Percentiles rank a stretch among this genome's conserved stretches.
These are phyloP conservation scores for Calocera viscosa DNA, from an alignment of 768 basidiomycete genomes.

Conservation along the genomic window DNA sequence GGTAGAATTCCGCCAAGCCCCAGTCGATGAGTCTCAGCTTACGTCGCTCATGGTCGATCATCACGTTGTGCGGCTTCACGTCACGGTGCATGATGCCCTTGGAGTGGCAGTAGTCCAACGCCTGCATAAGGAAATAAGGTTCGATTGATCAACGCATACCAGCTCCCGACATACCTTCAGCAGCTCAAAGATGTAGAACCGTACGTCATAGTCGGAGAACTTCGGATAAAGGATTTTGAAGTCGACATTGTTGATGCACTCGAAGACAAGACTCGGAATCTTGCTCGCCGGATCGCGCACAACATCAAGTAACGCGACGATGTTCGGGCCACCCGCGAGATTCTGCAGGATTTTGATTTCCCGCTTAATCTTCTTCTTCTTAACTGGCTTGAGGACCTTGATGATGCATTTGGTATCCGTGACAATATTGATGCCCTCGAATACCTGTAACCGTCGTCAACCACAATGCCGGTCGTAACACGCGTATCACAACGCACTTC, in stretches of 20 bases:
- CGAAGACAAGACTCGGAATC: constrained; percentile 91
- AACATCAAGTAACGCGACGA: constrained; percentile 86
- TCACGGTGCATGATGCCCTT: constrained; percentile 98
- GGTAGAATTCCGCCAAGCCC: constrained; percentile 98
- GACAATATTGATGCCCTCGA: constrained; percentile 84
- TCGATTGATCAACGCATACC: constrained; percentile 4
- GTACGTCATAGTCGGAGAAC: constrained; percentile 89
- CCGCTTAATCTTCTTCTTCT: constrained; percentile 99
- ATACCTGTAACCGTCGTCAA: constrained; percentile 45
- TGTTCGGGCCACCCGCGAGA: constrained; percentile 87
- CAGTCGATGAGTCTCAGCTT: constrained; percentile 97
- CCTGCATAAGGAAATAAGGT: constrained; percentile 35
- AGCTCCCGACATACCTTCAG: constrained; percentile 52
- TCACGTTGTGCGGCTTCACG: constrained; percentile 97
- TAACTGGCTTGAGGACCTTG: constrained; percentile 96
- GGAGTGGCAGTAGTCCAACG: constrained; percentile 94
- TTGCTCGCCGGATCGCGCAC: constrained; percentile 93
- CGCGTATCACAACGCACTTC: constrained; percentile 44
- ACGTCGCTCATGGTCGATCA: constrained; percentile 97
- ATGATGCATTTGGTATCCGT: constrained; percentile 93
- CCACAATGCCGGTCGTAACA: constrained; percentile 15
- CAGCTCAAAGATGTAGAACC: constrained; percentile 93
- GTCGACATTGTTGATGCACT: constrained; percentile 96
- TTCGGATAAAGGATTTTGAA: constrained; percentile 94
- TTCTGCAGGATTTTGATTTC: constrained; percentile 98